Conservation (phyloP, 2,329 filamentous ascomycete genomes). For the Calonectria crousiana region DNA sequence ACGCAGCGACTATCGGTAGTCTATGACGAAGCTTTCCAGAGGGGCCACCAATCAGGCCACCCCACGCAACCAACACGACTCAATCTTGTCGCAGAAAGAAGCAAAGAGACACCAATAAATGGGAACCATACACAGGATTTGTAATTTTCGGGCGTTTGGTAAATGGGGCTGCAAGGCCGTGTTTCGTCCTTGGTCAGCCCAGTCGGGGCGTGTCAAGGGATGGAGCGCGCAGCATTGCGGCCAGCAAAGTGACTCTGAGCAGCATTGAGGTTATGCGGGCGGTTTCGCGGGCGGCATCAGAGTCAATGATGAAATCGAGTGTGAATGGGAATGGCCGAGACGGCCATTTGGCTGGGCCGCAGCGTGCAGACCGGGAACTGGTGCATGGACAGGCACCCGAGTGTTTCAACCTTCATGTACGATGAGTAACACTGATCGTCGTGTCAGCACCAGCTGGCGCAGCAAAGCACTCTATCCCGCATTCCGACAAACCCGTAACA, state of each 20-base stretch:
- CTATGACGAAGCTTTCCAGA: background rate
- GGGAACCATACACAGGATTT: slow-evolving; percentile 2
- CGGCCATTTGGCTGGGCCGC: background rate
- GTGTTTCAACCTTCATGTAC: slow-evolving; percentile 21
- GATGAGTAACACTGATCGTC: slow-evolving; percentile 8
- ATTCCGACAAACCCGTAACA: slow-evolving; percentile 1
- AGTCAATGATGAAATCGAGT: slow-evolving; percentile 24
- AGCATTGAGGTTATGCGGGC: background rate
- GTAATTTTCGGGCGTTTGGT: background rate
- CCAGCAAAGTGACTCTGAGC: background rate
- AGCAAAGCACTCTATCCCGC: background rate
- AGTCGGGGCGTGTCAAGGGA: background rate
- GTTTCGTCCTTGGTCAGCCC: background rate
- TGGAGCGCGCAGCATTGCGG: background rate
- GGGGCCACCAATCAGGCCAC: background rate
- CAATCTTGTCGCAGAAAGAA: slow-evolving; percentile 7
- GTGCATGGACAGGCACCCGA: background rate
- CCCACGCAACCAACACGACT: slow-evolving; percentile 5
- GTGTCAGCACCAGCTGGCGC: background rate
- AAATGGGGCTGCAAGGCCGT: background rate
- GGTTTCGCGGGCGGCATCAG: background rate
- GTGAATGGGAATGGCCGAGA: background rate
- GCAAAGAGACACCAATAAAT: slow-evolving; percentile 12
- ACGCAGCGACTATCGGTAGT: slow-evolving; percentile 1
- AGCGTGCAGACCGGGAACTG: background rate